These are phyloP conservation scores for Tricladium varicosporioides DNA, from an alignment of 2,329 filamentous ascomycete genomes.

Conservation along the genomic window DNA sequence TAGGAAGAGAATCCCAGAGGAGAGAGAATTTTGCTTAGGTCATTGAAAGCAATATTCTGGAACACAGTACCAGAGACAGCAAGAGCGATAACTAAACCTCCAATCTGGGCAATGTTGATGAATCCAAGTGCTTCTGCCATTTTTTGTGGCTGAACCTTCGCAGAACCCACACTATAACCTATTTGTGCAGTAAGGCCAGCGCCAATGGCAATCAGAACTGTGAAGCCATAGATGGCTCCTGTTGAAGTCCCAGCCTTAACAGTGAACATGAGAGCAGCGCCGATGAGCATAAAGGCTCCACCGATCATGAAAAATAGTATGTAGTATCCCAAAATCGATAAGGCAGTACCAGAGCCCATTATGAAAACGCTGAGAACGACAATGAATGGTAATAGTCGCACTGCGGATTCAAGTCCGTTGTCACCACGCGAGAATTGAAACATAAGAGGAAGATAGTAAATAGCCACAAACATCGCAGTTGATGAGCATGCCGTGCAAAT, in stretches of 20 bases:
- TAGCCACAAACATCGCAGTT: conserved; percentile 45
- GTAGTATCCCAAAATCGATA: conserved; percentile 37
- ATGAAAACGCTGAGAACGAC: conserved; percentile 38
- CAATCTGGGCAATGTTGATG: conserved; percentile 35
- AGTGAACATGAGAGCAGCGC: conserved; percentile 27
- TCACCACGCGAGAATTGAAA: conserved; percentile 48
- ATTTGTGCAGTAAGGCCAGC: conserved; percentile 36
- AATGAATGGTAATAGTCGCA: conserved; percentile 35
- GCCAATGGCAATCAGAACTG: conserved; percentile 39
- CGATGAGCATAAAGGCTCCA: conserved; percentile 33
- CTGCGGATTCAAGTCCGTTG: conserved; percentile 41
- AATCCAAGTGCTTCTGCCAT: conserved; percentile 34
- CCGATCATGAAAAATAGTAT: conserved; percentile 33
- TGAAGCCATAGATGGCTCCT: conserved; percentile 32
- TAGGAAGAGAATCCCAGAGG: conserved; percentile 22
- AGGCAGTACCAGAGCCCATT: conserved; percentile 38
- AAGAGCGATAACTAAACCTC: conserved; percentile 34
- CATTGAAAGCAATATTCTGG: conserved; percentile 29
- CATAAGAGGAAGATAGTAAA: conserved; percentile 46
- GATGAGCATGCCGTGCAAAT: conserved; percentile 44
- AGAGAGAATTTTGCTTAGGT: conserved; percentile 24
- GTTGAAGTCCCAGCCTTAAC: conserved; percentile 27
- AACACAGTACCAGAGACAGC: conserved; percentile 36
- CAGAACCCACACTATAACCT: conserved; percentile 34
- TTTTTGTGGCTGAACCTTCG: conserved; percentile 30